A percentile compares a stretch with the other conserved stretches of the same genome.
Evolutionary conservation across 2,329 filamentous ascomycete species (phyloP).

Genomic region (Fusarium sororula): DNA sequence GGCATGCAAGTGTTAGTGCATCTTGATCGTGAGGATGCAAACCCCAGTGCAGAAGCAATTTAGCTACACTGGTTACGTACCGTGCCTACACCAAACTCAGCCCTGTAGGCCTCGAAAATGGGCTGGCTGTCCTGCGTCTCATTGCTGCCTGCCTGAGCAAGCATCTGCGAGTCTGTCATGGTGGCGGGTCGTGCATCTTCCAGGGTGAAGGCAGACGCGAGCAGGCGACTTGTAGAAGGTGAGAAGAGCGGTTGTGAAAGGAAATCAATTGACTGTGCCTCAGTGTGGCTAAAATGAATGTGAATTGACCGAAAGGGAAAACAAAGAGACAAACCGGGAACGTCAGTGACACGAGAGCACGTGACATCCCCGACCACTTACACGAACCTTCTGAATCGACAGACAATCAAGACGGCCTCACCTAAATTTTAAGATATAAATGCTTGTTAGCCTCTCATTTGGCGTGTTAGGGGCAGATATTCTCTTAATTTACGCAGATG

Average conservation of each 20-base stretch:
- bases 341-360: slow-evolving; percentile 27
- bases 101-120: slow-evolving; percentile 50
- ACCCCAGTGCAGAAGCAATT: slow-evolving; percentile 23
- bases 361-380: neutral
- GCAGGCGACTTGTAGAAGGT: neutral
- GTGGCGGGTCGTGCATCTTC: slow-evolving; percentile 30
- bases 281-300: slow-evolving; percentile 26
- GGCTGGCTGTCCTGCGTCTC: slow-evolving; percentile 58
- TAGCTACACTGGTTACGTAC: slow-evolving; percentile 48
- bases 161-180: slow-evolving; percentile 45
- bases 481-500: neutral
- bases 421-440: neutral
- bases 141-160: slow-evolving; percentile 45
- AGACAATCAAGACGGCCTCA: neutral
- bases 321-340: slow-evolving; percentile 4
- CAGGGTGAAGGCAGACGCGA: neutral
- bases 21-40: neutral
- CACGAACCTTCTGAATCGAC: neutral
- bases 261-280: neutral
- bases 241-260: neutral
- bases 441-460: neutral
- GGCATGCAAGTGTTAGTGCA: slow-evolving; percentile 26
- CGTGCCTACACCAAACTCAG: slow-evolving; percentile 50
- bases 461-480: neutral
- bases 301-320: slow-evolving; percentile 18